phyloP scores from a whole-genome alignment of 805 yeast genomes.

The Tetrapisispora fleetii region DNA sequence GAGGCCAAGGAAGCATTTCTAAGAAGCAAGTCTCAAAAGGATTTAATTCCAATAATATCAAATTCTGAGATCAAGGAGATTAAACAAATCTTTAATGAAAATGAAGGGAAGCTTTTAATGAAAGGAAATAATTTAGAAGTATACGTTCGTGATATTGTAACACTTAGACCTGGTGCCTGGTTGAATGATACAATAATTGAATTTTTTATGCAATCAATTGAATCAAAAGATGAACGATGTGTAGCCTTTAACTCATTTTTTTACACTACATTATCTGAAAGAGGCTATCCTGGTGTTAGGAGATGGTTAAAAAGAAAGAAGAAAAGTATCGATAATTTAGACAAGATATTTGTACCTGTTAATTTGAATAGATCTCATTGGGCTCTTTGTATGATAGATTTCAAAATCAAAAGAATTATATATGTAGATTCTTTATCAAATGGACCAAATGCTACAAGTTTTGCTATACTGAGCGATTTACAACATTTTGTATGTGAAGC shows the following conservation, averaged over 20 bases:
- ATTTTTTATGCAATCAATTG: slow-evolving; percentile 45
- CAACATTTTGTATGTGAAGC: slow-evolving; percentile 60
- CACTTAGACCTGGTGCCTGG: slow-evolving; percentile 69
- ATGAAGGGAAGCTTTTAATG: slow-evolving; percentile 17
- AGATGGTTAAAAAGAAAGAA: slow-evolving; percentile 79
- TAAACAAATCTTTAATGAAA: slow-evolving; percentile 22
- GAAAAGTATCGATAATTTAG: slow-evolving; percentile 51
- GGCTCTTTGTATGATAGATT: slow-evolving; percentile 78
- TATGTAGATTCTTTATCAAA: slow-evolving; percentile 67
- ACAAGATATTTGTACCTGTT: slow-evolving; percentile 72
- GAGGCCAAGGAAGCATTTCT: slow-evolving; percentile 10
- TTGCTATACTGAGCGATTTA: slow-evolving; percentile 37
- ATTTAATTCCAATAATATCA: slow-evolving; percentile 22
- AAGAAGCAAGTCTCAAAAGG: slow-evolving; percentile 1
- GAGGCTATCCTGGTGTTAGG: slow-evolving; percentile 73
- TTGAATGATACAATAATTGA: slow-evolving; percentile 87
- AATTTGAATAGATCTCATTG: slow-evolving; percentile 79
- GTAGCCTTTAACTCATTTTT: slow-evolving; percentile 86
- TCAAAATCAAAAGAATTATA: slow-evolving; percentile 44
- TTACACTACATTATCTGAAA: slow-evolving; percentile 55
- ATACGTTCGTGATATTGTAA: slow-evolving; percentile 53
- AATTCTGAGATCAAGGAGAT: slow-evolving; percentile 19
- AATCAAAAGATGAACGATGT: slow-evolving; percentile 30
- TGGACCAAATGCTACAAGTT: slow-evolving; percentile 30
- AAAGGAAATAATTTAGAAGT: slow-evolving; percentile 45